Conservation (phyloP, 2,329 filamentous ascomycete genomes). For the Diaporthe ilicicola region DNA sequence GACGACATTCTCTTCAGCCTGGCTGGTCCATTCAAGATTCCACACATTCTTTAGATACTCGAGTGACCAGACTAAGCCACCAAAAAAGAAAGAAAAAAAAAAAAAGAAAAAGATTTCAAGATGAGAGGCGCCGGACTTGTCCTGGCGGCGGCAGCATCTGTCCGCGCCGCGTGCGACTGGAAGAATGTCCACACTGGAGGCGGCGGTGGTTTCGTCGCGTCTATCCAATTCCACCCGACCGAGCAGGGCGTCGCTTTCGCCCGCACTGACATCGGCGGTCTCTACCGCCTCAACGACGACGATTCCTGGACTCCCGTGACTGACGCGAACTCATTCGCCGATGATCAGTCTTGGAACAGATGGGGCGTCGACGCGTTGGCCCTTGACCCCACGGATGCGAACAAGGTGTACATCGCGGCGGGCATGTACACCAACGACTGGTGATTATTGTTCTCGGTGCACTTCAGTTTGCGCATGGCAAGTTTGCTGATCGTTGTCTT, state of each 20-base stretch:
- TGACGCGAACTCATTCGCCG: constrained; percentile 14
- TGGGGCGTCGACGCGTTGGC: constrained; percentile 68
- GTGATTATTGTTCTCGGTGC: neutral
- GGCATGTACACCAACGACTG: constrained; percentile 66
- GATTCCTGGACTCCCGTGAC: constrained; percentile 42
- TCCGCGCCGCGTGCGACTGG: constrained; percentile 40
- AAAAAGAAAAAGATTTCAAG: neutral
- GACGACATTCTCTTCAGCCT: neutral
- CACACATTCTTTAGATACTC: neutral
- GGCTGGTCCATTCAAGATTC: constrained; percentile 11
- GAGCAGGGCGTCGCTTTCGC: constrained; percentile 61
- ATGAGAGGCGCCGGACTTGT: constrained; percentile 8
- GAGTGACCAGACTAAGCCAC: neutral
- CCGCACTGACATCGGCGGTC: constrained; percentile 65
- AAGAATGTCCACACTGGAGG: constrained; percentile 55
- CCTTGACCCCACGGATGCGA: constrained; percentile 60
- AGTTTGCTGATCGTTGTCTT: neutral
- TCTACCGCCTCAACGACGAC: constrained; percentile 63
- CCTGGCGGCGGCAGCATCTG: constrained; percentile 36
- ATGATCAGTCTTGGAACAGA: constrained; percentile 49
- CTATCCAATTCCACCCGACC: constrained; percentile 65
- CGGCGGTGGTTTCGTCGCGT: constrained; percentile 65
- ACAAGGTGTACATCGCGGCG: constrained; percentile 61
- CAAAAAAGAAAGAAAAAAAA: neutral
- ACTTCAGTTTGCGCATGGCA: neutral